Evolutionary conservation across 2,329 filamentous ascomycete genomes (phyloP), one percentile per base, ranked within the genome.

Genomic region (Aspergillus texensis): DNA sequence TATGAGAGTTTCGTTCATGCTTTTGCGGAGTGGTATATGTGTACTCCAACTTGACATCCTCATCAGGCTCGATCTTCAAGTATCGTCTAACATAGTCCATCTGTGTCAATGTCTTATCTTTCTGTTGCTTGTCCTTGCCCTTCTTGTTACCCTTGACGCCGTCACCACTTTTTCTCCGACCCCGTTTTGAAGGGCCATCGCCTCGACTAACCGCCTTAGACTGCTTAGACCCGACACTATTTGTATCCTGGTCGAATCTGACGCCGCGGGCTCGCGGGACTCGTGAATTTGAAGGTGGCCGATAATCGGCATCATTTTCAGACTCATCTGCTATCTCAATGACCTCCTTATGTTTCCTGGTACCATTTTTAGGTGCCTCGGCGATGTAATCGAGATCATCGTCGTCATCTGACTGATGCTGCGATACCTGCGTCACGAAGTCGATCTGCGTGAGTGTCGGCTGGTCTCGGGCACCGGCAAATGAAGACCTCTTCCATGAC

Each of bases 361-460:
- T 53, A 26, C 50, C 46, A 48, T 61, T 46, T 8, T 48, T 45
- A 6, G 45, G 53, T n/a, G 28, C 43, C 11, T 66, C 60, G 10
- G 73, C 69, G 24, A 77, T 70, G 62, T 77, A 77, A 45, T 75
- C 69, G n/a, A 77, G 69, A 34, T 73, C 64, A 6, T 73, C 71
- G 48, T 74, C 64, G 6, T 73, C 72, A 53, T 74, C 39, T 55
- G 61, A 62, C 57, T 48, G 58, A 14, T 43, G 30, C 64, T 63
- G 65, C 58, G 57, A 66, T 45, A 60, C 68, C 50, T 65, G 72
- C 2, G 72, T 72, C 53, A 79, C 76, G 57, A 75, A 80, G 43
- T 77, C 77, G 56, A 81, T 78, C 62, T 81, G 79, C 1, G 79
- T 81, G 19, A 81, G 72, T 0, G 79, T 81, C 2, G 76, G 73